phyloP scores from a whole-genome alignment of 2,329 filamentous ascomycete genomes.

The Huntiella moniliformis region DNA sequence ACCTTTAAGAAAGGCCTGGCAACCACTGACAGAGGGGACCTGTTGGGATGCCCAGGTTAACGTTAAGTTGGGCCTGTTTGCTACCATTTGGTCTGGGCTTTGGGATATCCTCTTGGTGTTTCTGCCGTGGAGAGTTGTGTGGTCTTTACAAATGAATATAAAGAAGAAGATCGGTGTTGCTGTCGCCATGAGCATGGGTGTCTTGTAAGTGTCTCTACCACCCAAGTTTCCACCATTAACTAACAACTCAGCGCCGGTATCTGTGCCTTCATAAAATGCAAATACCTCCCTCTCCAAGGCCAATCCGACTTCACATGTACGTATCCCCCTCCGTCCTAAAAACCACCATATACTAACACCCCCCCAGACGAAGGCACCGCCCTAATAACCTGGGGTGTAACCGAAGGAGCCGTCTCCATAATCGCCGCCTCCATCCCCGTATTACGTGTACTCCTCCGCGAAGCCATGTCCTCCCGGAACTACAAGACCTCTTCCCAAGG shows the following conservation, averaged over 20 bases:
- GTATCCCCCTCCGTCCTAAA: background rate
- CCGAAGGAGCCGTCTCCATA: slow-evolving; percentile 13
- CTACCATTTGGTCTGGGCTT: slow-evolving; percentile 12
- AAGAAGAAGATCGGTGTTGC: slow-evolving; percentile 17
- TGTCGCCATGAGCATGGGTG: slow-evolving; percentile 16
- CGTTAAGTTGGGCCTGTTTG: slow-evolving; percentile 7
- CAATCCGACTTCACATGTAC: slow-evolving; percentile 7
- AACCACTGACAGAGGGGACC: slow-evolving; percentile 12
- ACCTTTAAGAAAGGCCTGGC: slow-evolving; percentile 16
- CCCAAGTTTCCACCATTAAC: background rate
- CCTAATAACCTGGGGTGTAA: slow-evolving; percentile 13
- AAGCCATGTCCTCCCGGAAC: slow-evolving; percentile 8
- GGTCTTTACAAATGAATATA: slow-evolving; percentile 16
- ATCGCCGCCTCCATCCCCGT: slow-evolving; percentile 11
- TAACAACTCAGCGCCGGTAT: slow-evolving; percentile 5
- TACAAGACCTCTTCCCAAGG: background rate
- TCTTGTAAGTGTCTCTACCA: slow-evolving; percentile 14
- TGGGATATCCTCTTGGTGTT: slow-evolving; percentile 14
- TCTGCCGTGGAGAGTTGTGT: slow-evolving; percentile 15
- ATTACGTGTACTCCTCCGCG: slow-evolving; percentile 13
- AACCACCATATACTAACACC: background rate
- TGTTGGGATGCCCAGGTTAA: slow-evolving; percentile 14
- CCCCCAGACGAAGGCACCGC: background rate
- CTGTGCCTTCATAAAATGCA: slow-evolving; percentile 10
- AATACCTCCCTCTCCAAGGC: slow-evolving; percentile 1